Conservation (phyloP, 192 early-diverging fungal genomes). For the Coemansia sp. region DNA sequence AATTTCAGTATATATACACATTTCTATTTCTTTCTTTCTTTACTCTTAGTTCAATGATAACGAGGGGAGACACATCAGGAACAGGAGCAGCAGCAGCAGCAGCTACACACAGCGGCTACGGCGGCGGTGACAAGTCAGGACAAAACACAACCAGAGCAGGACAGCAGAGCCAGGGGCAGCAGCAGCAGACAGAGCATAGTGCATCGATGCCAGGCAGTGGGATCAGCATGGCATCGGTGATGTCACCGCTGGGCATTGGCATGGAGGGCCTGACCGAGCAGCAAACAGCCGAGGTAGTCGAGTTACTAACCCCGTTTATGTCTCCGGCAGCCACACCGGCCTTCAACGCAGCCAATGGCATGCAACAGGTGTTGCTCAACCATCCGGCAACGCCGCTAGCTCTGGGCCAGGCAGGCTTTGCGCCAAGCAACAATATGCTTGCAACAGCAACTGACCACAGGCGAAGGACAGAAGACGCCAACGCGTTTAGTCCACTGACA, state of each 20-base stretch:
- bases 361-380: background rate
- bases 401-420: conserved; percentile 5
- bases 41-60: too few species aligned
- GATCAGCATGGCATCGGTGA: conserved; percentile 5
- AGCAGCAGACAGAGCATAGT: background rate
- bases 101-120: background rate
- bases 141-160: background rate
- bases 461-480: background rate
- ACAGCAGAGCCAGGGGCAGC: conserved; percentile 1
- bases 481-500: conserved; percentile 37
- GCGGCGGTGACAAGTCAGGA: background rate
- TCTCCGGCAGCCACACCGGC: conserved; percentile 32
- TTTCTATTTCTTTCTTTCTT: background rate
- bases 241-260: conserved; percentile 25
- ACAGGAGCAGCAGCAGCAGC: background rate
- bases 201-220: background rate
- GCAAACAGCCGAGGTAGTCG: conserved; percentile 45
- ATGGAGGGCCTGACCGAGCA: conserved; percentile 34
- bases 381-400: conserved; percentile 14
- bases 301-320: conserved; percentile 47
- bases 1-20: background rate
- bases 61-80: too few species aligned
- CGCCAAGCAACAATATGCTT: background rate
- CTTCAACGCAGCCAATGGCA: background rate
- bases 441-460: background rate